phyloP scores from a whole-genome alignment of 768 basidiomycete species.

The Rhizopogon roseolus region DNA sequence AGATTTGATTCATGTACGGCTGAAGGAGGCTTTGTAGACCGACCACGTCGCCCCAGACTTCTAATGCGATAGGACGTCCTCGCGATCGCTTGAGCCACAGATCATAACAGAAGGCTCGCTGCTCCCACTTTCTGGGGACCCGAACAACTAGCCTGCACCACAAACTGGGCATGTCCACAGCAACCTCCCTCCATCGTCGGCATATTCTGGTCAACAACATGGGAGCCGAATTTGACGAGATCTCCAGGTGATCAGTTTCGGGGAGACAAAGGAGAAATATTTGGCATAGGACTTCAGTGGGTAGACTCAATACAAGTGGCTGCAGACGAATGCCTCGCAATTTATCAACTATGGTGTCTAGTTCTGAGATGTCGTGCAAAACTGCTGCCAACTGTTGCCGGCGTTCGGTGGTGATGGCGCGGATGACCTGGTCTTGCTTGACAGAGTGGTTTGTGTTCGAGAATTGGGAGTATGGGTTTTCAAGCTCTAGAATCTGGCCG shows the following conservation, averaged over 20 bases:
- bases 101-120: conserved; percentile 5
- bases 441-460: conserved; percentile 9
- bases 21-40: conserved; percentile 5
- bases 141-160: conserved; percentile 39
- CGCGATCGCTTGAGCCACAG: conserved; percentile 6
- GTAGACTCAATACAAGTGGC: background rate
- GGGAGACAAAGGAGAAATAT: background rate
- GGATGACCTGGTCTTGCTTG: conserved; percentile 7
- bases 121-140: background rate
- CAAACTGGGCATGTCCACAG: conserved; percentile 34
- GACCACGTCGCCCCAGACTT: conserved; percentile 6
- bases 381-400: conserved; percentile 11
- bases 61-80: conserved; percentile 13
- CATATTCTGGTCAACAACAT: conserved; percentile 32
- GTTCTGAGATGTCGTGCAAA: conserved; percentile 7
- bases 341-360: conserved; percentile 10
- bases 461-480: background rate
- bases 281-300: no score
- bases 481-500: background rate
- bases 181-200: conserved; percentile 33
- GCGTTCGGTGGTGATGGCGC: conserved; percentile 10
- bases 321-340: conserved; percentile 6
- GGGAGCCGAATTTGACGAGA: conserved; percentile 23
- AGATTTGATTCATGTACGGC: conserved; percentile 11
- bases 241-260: conserved; percentile 18